These are phyloP conservation scores for Ophiorrhiza pumila DNA, from an alignment of 257 asterid genomes.

Conservation along the genomic window DNA sequence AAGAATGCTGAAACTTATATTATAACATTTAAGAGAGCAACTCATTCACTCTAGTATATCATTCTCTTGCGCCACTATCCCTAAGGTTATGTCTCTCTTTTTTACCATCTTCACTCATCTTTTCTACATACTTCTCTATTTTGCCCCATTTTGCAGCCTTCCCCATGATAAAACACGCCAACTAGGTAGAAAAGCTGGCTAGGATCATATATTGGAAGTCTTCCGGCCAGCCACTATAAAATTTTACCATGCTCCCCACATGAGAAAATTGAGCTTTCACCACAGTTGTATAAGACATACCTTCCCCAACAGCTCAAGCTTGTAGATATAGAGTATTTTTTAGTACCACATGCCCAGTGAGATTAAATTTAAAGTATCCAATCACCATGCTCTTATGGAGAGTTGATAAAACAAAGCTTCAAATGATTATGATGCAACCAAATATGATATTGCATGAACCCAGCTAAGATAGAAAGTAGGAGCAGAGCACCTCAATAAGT, in stretches of 20 bases:
- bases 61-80: neutral
- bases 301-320: neutral
- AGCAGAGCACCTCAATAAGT: conserved; percentile 77
- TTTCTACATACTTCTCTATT: neutral
- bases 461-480: neutral
- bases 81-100: neutral
- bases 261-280: neutral
- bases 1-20: neutral
- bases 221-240: neutral
- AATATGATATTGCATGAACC: neutral
- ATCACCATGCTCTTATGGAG: neutral
- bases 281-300: neutral
- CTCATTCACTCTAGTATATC: conserved; percentile 1
- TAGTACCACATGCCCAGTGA: neutral
- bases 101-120: neutral
- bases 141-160: neutral
- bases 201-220: neutral
- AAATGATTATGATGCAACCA: neutral
- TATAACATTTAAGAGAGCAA: neutral
- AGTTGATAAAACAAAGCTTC: neutral
- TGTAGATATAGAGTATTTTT: neutral
- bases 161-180: neutral
- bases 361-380: too few species aligned
- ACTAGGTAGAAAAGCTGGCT: neutral
- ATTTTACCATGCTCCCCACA: neutral